A percentile compares a stretch with the other conserved stretches of the same genome.
phyloP scores from a whole-genome alignment of 345 rosid genomes.

The Brassica juncea region DNA sequence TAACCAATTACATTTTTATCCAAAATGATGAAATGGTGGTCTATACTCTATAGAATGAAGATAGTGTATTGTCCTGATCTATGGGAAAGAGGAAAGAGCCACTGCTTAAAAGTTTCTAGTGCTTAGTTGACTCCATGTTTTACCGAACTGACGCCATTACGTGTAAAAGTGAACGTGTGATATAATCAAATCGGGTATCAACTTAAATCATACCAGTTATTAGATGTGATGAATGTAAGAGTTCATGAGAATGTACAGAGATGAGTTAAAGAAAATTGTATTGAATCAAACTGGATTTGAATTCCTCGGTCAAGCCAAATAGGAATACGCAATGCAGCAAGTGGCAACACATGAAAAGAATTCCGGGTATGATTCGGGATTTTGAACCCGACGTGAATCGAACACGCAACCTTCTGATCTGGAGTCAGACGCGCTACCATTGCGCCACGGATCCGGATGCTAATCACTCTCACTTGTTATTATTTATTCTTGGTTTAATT shows the following conservation, averaged over 20 bases:
- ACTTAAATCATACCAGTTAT: neutral
- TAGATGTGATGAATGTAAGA: no score
- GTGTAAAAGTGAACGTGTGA: neutral
- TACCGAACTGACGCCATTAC: neutral
- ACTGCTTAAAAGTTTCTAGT: neutral
- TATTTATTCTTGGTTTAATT: neutral
- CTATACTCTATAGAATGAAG: no score
- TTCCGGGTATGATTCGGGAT: neutral
- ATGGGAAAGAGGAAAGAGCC: neutral
- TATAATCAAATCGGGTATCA: neutral
- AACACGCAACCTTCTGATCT: conserved; percentile 98
- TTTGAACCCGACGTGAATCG: conserved; percentile 91
- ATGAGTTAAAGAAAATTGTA: neutral
- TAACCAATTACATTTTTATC: no score
- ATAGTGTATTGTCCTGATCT: no score
- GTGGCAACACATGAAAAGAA: neutral
- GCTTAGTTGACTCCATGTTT: neutral
- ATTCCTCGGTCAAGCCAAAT: neutral
- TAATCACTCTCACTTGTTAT: neutral
- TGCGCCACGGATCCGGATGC: conserved; percentile 81
- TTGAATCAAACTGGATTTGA: neutral
- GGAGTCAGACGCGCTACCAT: conserved; percentile 99
- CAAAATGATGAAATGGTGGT: neutral
- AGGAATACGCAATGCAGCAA: neutral
- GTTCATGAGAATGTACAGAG: neutral